Conservation (phyloP, 495 filamentous ascomycete species). For the Podospora bellae-mahoneyi region DNA sequence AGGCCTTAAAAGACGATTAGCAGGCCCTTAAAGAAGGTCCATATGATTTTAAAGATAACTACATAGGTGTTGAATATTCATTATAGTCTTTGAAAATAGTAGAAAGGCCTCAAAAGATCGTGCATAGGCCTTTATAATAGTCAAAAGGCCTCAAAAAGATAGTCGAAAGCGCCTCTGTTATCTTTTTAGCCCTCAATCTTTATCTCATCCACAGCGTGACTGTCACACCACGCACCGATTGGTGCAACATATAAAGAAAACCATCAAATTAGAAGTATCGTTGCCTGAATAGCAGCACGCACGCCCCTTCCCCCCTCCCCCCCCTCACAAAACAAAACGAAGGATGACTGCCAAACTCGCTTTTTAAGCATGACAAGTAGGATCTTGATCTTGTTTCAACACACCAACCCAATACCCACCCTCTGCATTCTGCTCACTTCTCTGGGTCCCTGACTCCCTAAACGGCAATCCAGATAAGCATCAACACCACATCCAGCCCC, state of each 20-base stretch:
- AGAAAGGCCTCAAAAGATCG: too few species aligned
- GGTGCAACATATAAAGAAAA: neutral
- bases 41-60: too few species aligned
- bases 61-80: too few species aligned
- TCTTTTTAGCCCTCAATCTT: too few species aligned
- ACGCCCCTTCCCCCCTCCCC: too few species aligned
- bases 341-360: neutral
- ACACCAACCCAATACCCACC: neutral
- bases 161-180: too few species aligned
- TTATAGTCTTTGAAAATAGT: too few species aligned
- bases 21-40: too few species aligned
- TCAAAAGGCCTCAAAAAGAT: too few species aligned
- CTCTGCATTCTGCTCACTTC: neutral
- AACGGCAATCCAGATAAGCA: constrained; percentile 81
- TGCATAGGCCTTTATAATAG: too few species aligned
- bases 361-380: neutral
- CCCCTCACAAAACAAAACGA: neutral
- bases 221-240: neutral
- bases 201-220: too few species aligned
- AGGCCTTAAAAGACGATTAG: too few species aligned
- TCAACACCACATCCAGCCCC: constrained; percentile 89
- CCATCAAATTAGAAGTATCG: neutral
- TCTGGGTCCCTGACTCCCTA: constrained; percentile 19
- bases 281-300: neutral
- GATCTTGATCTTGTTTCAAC: neutral